phyloP scores from a whole-genome alignment of 768 basidiomycete genomes.

The Russula griseocarnosa region DNA sequence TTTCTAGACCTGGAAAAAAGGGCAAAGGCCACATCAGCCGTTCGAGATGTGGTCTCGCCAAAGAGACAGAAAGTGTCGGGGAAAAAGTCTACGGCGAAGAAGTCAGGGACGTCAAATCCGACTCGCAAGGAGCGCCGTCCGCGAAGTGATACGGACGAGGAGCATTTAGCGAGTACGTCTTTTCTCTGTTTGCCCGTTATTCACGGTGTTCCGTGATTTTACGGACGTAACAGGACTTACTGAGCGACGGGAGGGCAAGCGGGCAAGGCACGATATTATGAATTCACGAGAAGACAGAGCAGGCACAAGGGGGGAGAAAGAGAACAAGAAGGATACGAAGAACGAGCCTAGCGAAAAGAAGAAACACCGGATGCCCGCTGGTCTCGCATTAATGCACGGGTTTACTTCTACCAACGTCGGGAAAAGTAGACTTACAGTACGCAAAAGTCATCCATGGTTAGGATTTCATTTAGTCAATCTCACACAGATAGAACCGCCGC shows the following conservation, averaged over 20 bases:
- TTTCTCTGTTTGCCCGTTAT: not conserved
- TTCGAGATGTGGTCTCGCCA: not conserved
- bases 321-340: slow-evolving; percentile 29
- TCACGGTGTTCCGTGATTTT: not conserved
- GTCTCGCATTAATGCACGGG: slow-evolving; percentile 64
- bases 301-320: slow-evolving; percentile 14
- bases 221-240: slow-evolving; percentile 47
- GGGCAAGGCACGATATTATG: slow-evolving; percentile 33
- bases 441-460: slow-evolving; percentile 23
- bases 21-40: not conserved
- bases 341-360: slow-evolving; percentile 30
- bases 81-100: not conserved
- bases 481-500: slow-evolving; percentile 43
- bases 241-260: slow-evolving; percentile 63
- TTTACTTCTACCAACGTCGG: slow-evolving; percentile 62
- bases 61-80: not conserved
- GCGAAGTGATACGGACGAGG: slow-evolving; percentile 34
- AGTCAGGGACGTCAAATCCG: not conserved
- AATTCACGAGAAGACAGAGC: slow-evolving; percentile 18
- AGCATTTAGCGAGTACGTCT: slow-evolving; percentile 38
- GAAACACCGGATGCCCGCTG: slow-evolving; percentile 41
- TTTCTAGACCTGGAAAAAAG: not conserved
- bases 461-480: slow-evolving; percentile 3
- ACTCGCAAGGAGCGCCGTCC: slow-evolving; percentile 11
- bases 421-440: slow-evolving; percentile 57